Percentiles rank a stretch among this genome's conserved stretches.
Conservation (phyloP, 1,139 yeast species). For the Kodamaea ohmeri region DNA sequence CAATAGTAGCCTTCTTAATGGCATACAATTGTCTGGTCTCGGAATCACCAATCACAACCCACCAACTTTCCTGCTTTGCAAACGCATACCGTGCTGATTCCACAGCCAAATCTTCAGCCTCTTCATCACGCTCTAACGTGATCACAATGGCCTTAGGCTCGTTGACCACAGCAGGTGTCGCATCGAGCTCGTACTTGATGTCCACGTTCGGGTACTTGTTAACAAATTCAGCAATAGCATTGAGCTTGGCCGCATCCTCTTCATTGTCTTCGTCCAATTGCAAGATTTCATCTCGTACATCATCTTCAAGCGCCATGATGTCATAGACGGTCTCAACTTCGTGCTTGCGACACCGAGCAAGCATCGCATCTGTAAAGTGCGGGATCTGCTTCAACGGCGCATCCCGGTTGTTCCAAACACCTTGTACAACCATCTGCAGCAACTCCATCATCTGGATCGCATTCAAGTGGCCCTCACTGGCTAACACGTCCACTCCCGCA, state of each 20-base stretch:
- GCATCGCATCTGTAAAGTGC: conserved; percentile 50
- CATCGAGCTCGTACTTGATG: conserved; percentile 50
- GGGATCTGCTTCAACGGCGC: conserved; percentile 84
- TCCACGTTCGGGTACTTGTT: conserved; percentile 89
- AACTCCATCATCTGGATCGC: conserved; percentile 85
- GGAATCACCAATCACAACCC: conserved; percentile 78
- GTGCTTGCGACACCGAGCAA: conserved; percentile 55
- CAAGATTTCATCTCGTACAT: conserved; percentile 63
- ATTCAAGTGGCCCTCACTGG: conserved; percentile 77
- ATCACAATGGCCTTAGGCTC: conserved; percentile 51
- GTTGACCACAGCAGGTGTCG: conserved; percentile 37
- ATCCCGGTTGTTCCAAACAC: conserved; percentile 73
- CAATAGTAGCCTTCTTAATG: conserved; percentile 61
- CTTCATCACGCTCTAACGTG: conserved; percentile 68
- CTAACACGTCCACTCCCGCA: conserved; percentile 71
- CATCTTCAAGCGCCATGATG: conserved; percentile 81
- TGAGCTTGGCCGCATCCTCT: conserved; percentile 28
- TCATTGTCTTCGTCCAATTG: conserved; percentile 44
- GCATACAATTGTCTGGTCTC: conserved; percentile 63
- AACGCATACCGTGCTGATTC: conserved; percentile 56
- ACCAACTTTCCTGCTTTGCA: conserved; percentile 76
- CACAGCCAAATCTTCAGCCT: conserved; percentile 63
- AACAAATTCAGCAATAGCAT: conserved; percentile 79
- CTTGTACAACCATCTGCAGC: conserved; percentile 87
- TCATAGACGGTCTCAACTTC: conserved; percentile 76